These are phyloP conservation scores for Lactarius tabidus DNA, from an alignment of 768 basidiomycete species.

Conservation along the genomic window DNA sequence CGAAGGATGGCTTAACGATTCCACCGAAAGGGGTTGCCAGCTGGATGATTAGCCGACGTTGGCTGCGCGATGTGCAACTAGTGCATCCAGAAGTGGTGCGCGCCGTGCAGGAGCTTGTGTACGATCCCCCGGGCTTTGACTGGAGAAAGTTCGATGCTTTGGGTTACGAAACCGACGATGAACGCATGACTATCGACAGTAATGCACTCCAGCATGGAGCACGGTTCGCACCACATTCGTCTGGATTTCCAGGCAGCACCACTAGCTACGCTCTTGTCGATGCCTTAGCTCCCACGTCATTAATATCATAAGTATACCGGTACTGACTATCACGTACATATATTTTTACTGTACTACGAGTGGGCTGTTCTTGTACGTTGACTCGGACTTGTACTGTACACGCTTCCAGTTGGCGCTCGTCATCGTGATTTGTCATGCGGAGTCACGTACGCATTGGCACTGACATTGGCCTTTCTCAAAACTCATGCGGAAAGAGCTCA, in stretches of 20 bases:
- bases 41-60: constrained; percentile 76
- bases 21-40: constrained; percentile 61
- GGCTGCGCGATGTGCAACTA: constrained; percentile 44
- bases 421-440: neutral
- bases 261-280: constrained; percentile 33
- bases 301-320: neutral
- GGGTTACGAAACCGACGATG: constrained; percentile 54
- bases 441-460: neutral
- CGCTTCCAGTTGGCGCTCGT: neutral
- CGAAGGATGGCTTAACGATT: constrained; percentile 52
- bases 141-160: constrained; percentile 47
- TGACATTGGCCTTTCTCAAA: neutral
- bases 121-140: constrained; percentile 47
- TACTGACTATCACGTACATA: neutral
- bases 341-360: neutral
- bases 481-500: neutral
- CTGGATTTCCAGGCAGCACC: constrained; percentile 12
- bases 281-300: constrained; percentile 28
- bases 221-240: constrained; percentile 22
- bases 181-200: constrained; percentile 23
- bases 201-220: constrained; percentile 7
- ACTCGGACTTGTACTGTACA: neutral
- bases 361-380: too few species aligned
- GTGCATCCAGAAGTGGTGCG: constrained; percentile 47
- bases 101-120: constrained; percentile 41